Evolutionary conservation across 1,284 basidiomycete genomes (phyloP).

Genomic region (Heterobasidion occidentale): DNA sequence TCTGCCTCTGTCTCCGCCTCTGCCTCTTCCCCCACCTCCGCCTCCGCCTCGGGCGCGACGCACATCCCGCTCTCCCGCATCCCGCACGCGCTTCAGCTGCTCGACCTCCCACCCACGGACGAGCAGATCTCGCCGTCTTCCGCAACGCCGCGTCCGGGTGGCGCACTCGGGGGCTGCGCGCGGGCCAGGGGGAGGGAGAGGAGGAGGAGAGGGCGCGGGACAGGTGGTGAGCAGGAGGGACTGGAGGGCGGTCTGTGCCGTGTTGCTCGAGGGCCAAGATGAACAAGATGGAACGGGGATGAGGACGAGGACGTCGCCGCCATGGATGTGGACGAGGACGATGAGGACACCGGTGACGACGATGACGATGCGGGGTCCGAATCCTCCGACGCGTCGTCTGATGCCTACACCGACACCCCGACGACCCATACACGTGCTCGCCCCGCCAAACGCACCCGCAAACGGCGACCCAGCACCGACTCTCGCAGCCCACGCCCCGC

Average conservation of each 20-base stretch:
- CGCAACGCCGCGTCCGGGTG: conserved; percentile 66
- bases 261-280: conserved; percentile 1
- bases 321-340: not conserved
- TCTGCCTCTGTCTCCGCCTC: too few species aligned
- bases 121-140: conserved; percentile 62
- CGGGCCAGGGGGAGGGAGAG: not conserved
- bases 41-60: not conserved
- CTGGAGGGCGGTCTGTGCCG: conserved; percentile 6
- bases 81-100: conserved; percentile 51
- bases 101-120: conserved; percentile 62
- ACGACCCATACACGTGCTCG: not conserved
- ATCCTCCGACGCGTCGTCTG: not conserved
- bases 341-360: not conserved
- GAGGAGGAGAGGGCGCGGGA: not conserved
- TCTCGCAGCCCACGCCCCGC: not conserved
- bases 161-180: conserved; percentile 17
- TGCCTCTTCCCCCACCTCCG: too few species aligned
- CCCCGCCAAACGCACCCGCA: not conserved
- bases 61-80: conserved; percentile 49
- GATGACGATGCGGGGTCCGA: not conserved
- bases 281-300: not conserved
- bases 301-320: not conserved
- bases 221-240: conserved; percentile 1
- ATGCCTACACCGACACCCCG: conserved; percentile 1
- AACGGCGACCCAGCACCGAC: not conserved